Base-by-base conservation (phyloP, 177 flowering plant genomes). In the Vitis hybrid region DNA sequence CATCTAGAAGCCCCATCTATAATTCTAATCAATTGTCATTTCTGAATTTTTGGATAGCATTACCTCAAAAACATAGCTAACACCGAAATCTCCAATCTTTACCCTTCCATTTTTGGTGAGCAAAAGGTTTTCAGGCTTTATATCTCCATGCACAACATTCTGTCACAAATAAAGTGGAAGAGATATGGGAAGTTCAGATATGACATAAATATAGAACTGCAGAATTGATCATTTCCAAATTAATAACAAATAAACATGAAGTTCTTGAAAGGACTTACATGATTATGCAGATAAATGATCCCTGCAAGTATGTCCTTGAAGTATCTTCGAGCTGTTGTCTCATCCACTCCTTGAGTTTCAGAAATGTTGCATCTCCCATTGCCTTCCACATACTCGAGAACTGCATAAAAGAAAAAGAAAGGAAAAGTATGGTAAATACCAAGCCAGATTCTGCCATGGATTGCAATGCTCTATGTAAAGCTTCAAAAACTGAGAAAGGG, bases 251-350 rank as follows among this genome's bases (percentile, higher is more conserved):
- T 2, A 54, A 35, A 35, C 6, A 35, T 52, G 55, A 2, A 11
- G 55, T 15, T 52, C 12, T 6, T n/a, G 11, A 14, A 54, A 54
- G 56, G n/a, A 54, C 56, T 54, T 54, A 54, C 56, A 54, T 54
- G 56, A 54, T 14, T 11, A 54, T 54, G 56, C 56, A 54, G 56
- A 54, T 54, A 54, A 13, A 54, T 54, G n/a, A 54, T 13, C 14
- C 56, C 56, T 11, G 56, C n/a, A 54, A 54, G 14, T 54, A 54
- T 54, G n/a, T 54, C 56, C 56, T 54, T 54, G n/a, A 54, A 54
- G 56, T 54, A 54, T 54, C 56, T 54, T 54, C 56, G 56, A 54
- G n/a, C 56, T 13, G 56, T 54, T 54, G 56, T 54, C n/a, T 54
- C 56, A 13, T 54, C 56, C 10, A 54, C n/a, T 54, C 56, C 6